Evolutionary conservation across 768 basidiomycete genomes (phyloP).

Genomic region (Lactifluus pinguis): DNA sequence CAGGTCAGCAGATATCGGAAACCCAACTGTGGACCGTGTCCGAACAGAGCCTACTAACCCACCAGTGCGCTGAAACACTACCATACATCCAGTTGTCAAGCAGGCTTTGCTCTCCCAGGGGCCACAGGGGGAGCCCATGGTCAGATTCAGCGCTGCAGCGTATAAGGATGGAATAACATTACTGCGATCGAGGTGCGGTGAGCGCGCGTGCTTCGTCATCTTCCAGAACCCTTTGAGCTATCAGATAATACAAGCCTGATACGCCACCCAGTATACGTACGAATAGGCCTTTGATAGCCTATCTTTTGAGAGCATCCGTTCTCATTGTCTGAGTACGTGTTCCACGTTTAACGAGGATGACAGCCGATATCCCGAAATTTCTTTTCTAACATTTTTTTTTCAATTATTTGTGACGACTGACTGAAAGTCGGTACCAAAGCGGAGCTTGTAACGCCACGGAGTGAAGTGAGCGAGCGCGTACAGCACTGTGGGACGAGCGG

Average conservation of each 20-base stretch:
- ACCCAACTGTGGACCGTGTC: background rate
- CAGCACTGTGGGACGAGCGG: background rate
- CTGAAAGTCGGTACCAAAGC: background rate
- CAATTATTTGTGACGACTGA: background rate
- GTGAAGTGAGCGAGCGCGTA: constrained; percentile 3
- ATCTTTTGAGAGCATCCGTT: background rate
- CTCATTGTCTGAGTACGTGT: background rate
- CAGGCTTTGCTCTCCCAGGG: background rate
- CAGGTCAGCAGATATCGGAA: background rate
- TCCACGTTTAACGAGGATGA: constrained; percentile 11
- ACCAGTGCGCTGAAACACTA: background rate
- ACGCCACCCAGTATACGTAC: constrained; percentile 5
- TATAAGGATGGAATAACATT: too few relatives aligned
- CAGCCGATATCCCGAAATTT: background rate
- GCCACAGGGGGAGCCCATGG: background rate
- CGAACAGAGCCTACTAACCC: background rate
- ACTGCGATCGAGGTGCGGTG: background rate
- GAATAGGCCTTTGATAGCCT: background rate
- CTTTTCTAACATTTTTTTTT: background rate
- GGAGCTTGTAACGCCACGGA: background rate
- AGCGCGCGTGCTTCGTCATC: constrained; percentile 8
- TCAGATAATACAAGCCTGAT: background rate
- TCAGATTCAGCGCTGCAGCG: background rate
- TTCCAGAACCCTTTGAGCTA: background rate
- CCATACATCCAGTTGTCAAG: background rate